Evolutionary conservation across 1,284 basidiomycete genomes (phyloP), one percentile per base, ranked within the genome.

Genomic region (Heterobasidion occidentale): DNA sequence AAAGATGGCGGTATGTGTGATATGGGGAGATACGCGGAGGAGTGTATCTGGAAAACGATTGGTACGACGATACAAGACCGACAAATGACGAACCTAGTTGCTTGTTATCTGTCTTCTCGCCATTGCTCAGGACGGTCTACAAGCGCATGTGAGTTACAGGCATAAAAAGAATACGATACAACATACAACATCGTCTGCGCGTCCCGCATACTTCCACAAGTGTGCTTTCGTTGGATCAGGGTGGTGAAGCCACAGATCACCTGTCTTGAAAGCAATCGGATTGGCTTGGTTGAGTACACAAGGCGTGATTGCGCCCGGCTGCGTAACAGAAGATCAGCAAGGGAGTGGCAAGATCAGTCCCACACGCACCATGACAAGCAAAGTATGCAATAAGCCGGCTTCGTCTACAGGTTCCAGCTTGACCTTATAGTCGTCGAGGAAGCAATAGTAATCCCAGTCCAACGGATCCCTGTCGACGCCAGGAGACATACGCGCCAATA

Each of bases 21-120:
- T 58, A 36, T 51, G 44, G 5, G 54, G 55, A 34, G 56, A 54
- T 27, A 51, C 38, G 49, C 56, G 47, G 7, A 63, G 61, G 11
- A 62, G 54, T 9, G 38, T 48, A 36, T 59, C 58, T 61, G 6
- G 17, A 34, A 33, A 15, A 36, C 48, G 12, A 33, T 17, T 17
- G 17, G 36, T 17, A 56, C 11, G 50, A 15, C 8, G 38, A 51
- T 3, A 42, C 38, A 42, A 42, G 38, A 42, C 38, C 2, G n/a
- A 42, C 27, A 27, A 27, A 27, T 27, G n/a, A 54, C 50, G n/a
- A 49, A 62, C 63, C 60, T 15, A 64, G 44, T 53, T 64, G 62
- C 42, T 58, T 59, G 56, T 61, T 63, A 50, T 64, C 62, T 3
- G 63, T 62, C 56, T 64, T 64, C 52, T 64, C 63, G 15, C 63